A percentile compares a stretch with the other conserved stretches of the same genome.
These are phyloP conservation scores for Xylaria sp. DNA, from an alignment of 495 filamentous ascomycete species.

Conservation along the genomic window DNA sequence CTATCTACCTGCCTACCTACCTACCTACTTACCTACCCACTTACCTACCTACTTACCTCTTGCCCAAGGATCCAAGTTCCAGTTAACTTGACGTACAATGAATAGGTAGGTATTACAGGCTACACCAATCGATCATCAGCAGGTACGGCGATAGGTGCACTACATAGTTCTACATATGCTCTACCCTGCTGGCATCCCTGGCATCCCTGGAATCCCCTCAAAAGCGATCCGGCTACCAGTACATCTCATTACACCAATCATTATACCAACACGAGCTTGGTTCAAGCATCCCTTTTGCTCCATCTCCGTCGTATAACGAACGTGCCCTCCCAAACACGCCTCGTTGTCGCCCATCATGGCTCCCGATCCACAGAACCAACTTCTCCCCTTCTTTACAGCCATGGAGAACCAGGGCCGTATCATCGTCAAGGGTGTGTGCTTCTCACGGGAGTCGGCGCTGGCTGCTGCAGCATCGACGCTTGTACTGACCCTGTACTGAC, in stretches of 20 bases:
- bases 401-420: conserved; percentile 52
- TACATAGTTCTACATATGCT: background rate
- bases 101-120: background rate
- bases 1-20: background rate
- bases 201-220: background rate
- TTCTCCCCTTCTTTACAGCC: conserved; percentile 51
- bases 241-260: background rate
- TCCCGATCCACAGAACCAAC: conserved; percentile 36
- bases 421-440: conserved; percentile 54
- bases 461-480: background rate
- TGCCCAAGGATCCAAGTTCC: too few species aligned
- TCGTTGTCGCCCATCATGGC: conserved; percentile 28
- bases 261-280: background rate
- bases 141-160: background rate
- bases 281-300: background rate
- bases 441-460: background rate
- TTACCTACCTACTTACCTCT: background rate
- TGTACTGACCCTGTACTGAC: background rate
- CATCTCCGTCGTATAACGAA: background rate
- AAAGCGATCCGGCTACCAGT: background rate
- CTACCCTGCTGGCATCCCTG: background rate
- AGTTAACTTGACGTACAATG: background rate
- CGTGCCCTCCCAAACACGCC: background rate
- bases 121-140: background rate
- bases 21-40: background rate